Evolutionary conservation across 176 grass and related monocot species (phyloP).

Genomic region (Themeda triandra): DNA sequence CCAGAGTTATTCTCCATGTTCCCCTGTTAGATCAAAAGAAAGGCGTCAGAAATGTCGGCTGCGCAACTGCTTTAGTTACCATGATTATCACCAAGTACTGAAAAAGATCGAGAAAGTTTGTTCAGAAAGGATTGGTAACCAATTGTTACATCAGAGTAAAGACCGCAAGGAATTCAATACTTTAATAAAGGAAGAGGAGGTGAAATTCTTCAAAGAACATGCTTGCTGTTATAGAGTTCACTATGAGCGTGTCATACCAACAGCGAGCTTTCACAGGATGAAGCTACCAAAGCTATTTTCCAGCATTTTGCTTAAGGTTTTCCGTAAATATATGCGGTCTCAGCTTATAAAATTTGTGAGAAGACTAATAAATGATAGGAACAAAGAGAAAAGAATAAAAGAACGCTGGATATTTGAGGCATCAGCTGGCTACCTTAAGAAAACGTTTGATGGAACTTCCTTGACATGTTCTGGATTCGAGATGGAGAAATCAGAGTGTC

Average conservation of each 20-base stretch:
- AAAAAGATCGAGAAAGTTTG: conserved; percentile 47
- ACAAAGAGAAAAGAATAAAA: conserved; percentile 53
- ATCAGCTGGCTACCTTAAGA: conserved; percentile 64
- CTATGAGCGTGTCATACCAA: conserved; percentile 21
- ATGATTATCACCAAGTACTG: not conserved
- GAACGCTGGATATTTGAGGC: conserved; percentile 60
- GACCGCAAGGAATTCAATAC: conserved; percentile 53
- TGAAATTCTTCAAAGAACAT: conserved; percentile 31
- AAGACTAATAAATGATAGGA: conserved; percentile 57
- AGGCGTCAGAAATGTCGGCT: conserved; percentile 7
- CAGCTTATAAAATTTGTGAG: conserved; percentile 47
- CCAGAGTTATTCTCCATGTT: conserved; percentile 6
- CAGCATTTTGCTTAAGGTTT: conserved; percentile 30
- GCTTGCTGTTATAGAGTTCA: conserved; percentile 13
- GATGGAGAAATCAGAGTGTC: conserved; percentile 42
- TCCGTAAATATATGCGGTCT: conserved; percentile 42
- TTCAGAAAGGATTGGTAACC: conserved; percentile 40
- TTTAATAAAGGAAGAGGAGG: conserved; percentile 17
- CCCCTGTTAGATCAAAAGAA: conserved; percentile 32
- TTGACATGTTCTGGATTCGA: conserved; percentile 41
- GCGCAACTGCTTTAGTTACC: conserved; percentile 4
- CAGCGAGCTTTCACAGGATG: conserved; percentile 20
- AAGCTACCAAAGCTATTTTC: conserved; percentile 42
- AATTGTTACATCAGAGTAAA: conserved; percentile 44
- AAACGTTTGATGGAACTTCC: conserved; percentile 38